Percentiles rank a stretch among this genome's conserved stretches.
Evolutionary conservation across 1,284 basidiomycete species (phyloP).

Genomic region (Irpex sp.): DNA sequence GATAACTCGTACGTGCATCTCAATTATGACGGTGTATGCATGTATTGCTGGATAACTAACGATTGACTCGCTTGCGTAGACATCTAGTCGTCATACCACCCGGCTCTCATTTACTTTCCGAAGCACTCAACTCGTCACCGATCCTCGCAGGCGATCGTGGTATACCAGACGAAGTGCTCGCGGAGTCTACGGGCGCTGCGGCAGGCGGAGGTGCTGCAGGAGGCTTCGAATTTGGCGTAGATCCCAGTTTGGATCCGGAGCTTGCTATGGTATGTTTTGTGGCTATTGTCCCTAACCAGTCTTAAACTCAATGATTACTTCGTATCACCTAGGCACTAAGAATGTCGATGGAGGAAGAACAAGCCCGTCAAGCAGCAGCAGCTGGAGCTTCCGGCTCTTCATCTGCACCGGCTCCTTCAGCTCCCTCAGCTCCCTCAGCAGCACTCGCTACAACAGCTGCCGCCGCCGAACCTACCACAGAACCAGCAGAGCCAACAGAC

Average conservation of each 20-base stretch:
- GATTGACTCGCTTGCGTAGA: slow-evolving; percentile 35
- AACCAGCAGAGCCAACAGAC: slow-evolving; percentile 43
- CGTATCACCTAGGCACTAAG: slow-evolving; percentile 71
- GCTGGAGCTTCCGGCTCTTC: slow-evolving; percentile 30
- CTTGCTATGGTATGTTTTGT: slow-evolving; percentile 99
- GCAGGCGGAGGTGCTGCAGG: slow-evolving; percentile 42
- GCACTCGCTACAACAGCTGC: slow-evolving; percentile 17
- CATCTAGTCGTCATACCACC: slow-evolving; percentile 84
- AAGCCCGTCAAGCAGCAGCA: slow-evolving; percentile 74
- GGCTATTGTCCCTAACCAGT: too few species aligned
- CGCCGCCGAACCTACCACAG: slow-evolving; percentile 27
- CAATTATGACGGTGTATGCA: not conserved
- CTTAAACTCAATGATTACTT: not conserved
- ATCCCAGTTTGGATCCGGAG: slow-evolving; percentile 94
- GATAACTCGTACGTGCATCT: slow-evolving; percentile 73
- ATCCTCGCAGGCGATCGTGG: slow-evolving; percentile 81
- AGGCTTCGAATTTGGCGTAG: slow-evolving; percentile 87
- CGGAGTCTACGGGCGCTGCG: slow-evolving; percentile 44
- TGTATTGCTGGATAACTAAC: not conserved
- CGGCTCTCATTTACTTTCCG: slow-evolving; percentile 79
- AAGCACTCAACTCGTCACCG: slow-evolving; percentile 77
- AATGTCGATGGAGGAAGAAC: slow-evolving; percentile 97
- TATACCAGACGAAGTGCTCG: slow-evolving; percentile 64
- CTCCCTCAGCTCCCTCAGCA: slow-evolving; percentile 17
- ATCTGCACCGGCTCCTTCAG: slow-evolving; percentile 30